Percentiles rank a stretch among this genome's conserved stretches.
Evolutionary conservation across 495 filamentous ascomycete genomes (phyloP).

Genomic region (Penicillium alfredii): DNA sequence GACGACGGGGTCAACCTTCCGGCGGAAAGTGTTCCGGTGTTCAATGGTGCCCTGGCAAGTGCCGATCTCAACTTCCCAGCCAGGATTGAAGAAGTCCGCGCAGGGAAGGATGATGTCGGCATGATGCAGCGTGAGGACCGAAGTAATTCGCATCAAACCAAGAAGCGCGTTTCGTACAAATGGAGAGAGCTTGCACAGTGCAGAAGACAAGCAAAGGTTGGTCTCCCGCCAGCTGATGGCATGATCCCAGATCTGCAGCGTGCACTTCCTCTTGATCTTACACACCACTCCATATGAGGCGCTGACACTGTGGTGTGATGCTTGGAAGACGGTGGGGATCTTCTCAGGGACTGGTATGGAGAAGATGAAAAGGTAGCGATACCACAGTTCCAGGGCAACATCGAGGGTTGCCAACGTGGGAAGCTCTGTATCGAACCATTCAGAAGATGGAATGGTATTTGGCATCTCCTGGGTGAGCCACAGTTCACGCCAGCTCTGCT

Average conservation of each 20-base stretch:
- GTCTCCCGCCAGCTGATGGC: slow-evolving; percentile 62
- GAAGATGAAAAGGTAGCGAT: slow-evolving; percentile 64
- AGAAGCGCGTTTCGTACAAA: slow-evolving; percentile 53
- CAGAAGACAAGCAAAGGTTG: slow-evolving; percentile 55
- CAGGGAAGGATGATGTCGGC: slow-evolving; percentile 61
- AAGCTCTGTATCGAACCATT: slow-evolving; percentile 54
- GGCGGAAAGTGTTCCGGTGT: slow-evolving; percentile 52
- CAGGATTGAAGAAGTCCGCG: slow-evolving; percentile 62
- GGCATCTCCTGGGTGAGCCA: slow-evolving; percentile 55
- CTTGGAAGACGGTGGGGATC: slow-evolving; percentile 61
- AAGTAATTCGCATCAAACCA: slow-evolving; percentile 53
- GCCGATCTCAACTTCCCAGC: slow-evolving; percentile 62
- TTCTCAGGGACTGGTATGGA: slow-evolving; percentile 58
- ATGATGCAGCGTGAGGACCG: slow-evolving; percentile 54
- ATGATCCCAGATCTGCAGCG: slow-evolving; percentile 63
- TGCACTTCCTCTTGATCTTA: slow-evolving; percentile 56
- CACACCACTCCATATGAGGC: slow-evolving; percentile 62
- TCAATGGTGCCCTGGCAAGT: slow-evolving; percentile 52
- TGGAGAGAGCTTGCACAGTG: slow-evolving; percentile 51
- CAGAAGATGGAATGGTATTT: slow-evolving; percentile 43
- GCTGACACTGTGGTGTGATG: slow-evolving; percentile 59
- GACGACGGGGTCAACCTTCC: slow-evolving; percentile 63
- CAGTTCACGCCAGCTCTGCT: slow-evolving; percentile 53
- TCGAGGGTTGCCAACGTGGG: slow-evolving; percentile 54
- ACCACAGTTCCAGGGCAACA: slow-evolving; percentile 55